Evolutionary conservation across 1,139 yeast species (phyloP), one percentile per base, ranked within the genome.

Genomic region (Candida pseudoviswanathii): DNA sequence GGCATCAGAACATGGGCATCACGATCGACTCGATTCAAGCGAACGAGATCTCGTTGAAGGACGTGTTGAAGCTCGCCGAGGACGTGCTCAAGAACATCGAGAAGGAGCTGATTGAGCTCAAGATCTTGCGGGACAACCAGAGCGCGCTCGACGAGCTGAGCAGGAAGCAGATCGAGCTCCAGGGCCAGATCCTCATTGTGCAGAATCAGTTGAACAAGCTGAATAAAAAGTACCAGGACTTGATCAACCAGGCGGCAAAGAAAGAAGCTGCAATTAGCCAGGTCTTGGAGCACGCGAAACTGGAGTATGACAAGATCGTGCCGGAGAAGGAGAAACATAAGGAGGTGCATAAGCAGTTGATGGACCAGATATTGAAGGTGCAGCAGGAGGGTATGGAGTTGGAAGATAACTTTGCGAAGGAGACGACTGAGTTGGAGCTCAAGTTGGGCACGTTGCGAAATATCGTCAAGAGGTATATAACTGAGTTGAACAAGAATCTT

Each of bases 11-110:
- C 51, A 61, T 85, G 34, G 70, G 80, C 3, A 68, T 77, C 2
- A 79, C 94, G 0, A 71, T 82, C 10, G 87, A 85, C 51, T 77
- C 91, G 0, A 76, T 89, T 51, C 78, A 77, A 45, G 62, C 68
- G n/a, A 69, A 85, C 5, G 81, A 82, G 47, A 77, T 71, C 52
- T 89, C 85, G 52, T 63, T 86, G 46, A 76, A 72, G 49, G 75
- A 73, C 45, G 68, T 84, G 38, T 69, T 78, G 47, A 74, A 78
- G 49, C 68, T 81, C 3, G 67, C 85, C 39, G 88, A 85, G 44
- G 92, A 85, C 49, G 72, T 86, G 16, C 72, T 77, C 38, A 66
- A 67, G 31, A 90, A 83, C 52, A 60, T 82, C 24, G 68, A 66
- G 39, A 75, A 75, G 55, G 78, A 80, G 51, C 81, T 77, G 46